Base-by-base conservation (phyloP, 2,329 filamentous ascomycete genomes). In the Magnaporthiopsis incrustans region DNA sequence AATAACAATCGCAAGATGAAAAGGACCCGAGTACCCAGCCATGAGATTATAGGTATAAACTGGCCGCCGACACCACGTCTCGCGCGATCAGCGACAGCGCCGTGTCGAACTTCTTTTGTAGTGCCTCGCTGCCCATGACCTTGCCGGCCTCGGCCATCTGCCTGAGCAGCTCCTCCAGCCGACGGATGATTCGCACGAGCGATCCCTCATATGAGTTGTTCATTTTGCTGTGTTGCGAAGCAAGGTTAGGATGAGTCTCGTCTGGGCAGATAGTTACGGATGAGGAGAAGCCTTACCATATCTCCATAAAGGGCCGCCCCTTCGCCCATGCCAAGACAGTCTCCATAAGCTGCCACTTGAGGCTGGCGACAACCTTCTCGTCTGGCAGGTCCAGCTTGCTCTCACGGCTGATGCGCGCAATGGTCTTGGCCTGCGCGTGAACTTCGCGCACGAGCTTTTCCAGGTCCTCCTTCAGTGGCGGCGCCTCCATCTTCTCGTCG, bases 181-280 rank as follows among this genome's bases (percentile, higher is more conserved):
- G 90, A 64, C 95, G 90, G 86, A 99, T 99, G 56, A 97, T 87
- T 61, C 95, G 92, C 70, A 99, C 98, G 66, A 99, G 81, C 65
- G 92, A 97, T 66, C 95, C 95, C 79, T 99, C 95, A 77, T 97
- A 99, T 33, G 94, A 91, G 71, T 97, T 94, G 33, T 95, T 98
- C 93, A 99, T 97, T 91, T 96, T 96, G 78, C 94, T 71, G 68
- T n/a, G 62, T 63, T 68, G 18, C 3, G 18, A 30, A 32, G 8
- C 1, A 18, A 2, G 26, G 61, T 63, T 58, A 63, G 61, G 22
- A 22, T 6, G 18, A 14, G 3, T 26, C 15, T n/a, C 22, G 25
- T 15, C 33, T 58, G 2, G 2, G 22, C 10, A 35, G 53, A 53
- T 60, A 35, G 56, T 44, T 8, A 32, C 25, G 26, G 38, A 50